Percentiles rank a stretch among this genome's conserved stretches.
These are phyloP conservation scores for Trichoderma lentiforme DNA, from an alignment of 2,329 filamentous ascomycete species.

Conservation along the genomic window DNA sequence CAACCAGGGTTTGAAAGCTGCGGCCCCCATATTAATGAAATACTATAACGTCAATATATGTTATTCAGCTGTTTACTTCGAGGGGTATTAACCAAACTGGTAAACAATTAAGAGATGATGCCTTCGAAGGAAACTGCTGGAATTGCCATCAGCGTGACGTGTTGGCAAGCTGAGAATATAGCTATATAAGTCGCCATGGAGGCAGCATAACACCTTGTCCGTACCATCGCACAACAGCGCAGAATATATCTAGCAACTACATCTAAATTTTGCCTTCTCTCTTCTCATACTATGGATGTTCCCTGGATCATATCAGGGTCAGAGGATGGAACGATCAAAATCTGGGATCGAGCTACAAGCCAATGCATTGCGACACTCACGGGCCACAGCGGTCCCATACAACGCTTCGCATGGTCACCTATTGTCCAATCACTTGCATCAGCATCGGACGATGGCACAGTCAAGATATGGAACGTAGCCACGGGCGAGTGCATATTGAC, in stretches of 20 bases:
- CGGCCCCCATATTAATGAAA: background rate
- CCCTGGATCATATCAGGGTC: background rate
- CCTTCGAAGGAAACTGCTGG: background rate
- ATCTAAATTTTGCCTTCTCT: background rate
- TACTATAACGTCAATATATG: background rate
- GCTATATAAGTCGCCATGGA: background rate
- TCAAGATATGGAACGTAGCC: background rate
- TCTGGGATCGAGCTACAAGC: background rate
- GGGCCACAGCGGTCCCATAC: background rate
- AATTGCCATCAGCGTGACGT: background rate
- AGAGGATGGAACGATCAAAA: background rate
- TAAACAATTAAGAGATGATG: background rate
- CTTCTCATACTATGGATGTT: background rate
- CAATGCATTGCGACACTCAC: background rate
- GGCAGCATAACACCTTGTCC: background rate
- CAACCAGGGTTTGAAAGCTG: background rate
- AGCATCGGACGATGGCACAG: background rate
- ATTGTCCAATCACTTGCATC: background rate
- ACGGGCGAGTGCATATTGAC: background rate
- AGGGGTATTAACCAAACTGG: background rate
- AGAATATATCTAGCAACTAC: fast-evolving
- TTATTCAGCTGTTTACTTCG: background rate
- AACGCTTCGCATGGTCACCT: background rate
- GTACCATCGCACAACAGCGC: background rate
- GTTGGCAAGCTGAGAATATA: background rate